Conservation (phyloP, 225 moss, liverwort and hornwort species). For the Physcomitrium patens region DNA sequence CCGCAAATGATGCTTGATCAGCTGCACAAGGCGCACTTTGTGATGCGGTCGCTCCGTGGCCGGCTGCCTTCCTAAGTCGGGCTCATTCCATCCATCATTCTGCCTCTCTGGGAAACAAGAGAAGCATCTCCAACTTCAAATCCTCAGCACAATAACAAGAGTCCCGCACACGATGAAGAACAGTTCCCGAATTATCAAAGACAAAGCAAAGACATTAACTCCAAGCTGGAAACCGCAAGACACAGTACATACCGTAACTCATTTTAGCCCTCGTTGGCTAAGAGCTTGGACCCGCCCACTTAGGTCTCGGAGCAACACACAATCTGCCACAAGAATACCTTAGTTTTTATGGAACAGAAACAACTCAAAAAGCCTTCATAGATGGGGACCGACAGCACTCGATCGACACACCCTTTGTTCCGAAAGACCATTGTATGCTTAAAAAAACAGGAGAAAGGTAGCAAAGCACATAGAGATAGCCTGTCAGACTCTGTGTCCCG, state of each 20-base stretch:
- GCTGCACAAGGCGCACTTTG: constrained; percentile 39
- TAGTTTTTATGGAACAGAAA: not conserved
- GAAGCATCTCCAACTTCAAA: too few species aligned
- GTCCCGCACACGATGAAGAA: not conserved
- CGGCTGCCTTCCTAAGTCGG: constrained; percentile 34
- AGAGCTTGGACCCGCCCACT: not conserved
- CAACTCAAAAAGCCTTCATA: not conserved
- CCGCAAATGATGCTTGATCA: constrained; percentile 63
- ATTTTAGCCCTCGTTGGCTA: constrained; percentile 20
- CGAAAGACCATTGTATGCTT: too few species aligned
- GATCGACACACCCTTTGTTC: too few species aligned
- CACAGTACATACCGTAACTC: constrained; percentile 38
- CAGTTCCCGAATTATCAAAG: not conserved
- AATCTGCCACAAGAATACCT: constrained; percentile 20
- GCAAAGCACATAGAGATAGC: too few species aligned
- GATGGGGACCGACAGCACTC: too few species aligned
- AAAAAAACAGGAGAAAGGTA: too few species aligned
- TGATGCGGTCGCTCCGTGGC: constrained; percentile 21
- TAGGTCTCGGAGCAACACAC: not conserved
- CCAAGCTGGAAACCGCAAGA: not conserved
- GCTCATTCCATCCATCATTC: constrained; percentile 39
- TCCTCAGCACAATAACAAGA: not conserved
- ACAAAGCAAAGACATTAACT: not conserved
- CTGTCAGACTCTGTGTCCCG: too few species aligned
- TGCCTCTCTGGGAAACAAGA: constrained; percentile 29